Percentiles rank a stretch among this genome's conserved stretches.
Evolutionary conservation across 2,329 filamentous ascomycete species (phyloP).

Genomic region (Colletotrichum gloeosporioides): DNA sequence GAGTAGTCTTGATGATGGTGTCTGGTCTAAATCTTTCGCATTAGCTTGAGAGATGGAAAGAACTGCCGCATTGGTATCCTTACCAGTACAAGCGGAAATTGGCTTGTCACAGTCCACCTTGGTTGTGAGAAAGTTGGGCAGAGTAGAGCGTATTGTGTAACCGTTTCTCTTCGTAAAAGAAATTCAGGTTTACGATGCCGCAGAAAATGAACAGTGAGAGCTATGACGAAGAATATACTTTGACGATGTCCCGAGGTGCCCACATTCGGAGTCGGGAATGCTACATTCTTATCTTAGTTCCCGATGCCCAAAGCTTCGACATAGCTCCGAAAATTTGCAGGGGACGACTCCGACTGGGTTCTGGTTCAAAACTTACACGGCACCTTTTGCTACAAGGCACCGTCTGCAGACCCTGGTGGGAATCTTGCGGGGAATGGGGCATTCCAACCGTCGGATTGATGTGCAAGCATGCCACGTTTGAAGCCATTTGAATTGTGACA

Average conservation of each 20-base stretch:
- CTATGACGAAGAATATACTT: neutral
- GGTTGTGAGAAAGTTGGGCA: no score
- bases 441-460: neutral
- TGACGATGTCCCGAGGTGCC: neutral
- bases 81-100: rapidly evolving
- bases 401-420: neutral
- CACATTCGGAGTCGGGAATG: neutral
- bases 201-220: rapidly evolving
- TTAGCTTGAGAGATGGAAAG: neutral
- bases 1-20: neutral
- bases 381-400: neutral
- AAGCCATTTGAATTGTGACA: neutral
- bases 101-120: neutral
- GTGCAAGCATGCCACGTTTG: neutral
- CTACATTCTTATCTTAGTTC: neutral
- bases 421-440: neutral
- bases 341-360: neutral
- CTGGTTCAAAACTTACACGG: neutral
- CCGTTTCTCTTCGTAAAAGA: neutral
- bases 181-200: rapidly evolving
- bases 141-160: rapidly evolving
- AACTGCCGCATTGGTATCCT: neutral
- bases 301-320: neutral
- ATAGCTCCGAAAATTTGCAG: neutral
- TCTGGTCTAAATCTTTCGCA: neutral